Evolutionary conservation across 768 basidiomycete genomes (phyloP).

Genomic region (Termitomyces sp.): DNA sequence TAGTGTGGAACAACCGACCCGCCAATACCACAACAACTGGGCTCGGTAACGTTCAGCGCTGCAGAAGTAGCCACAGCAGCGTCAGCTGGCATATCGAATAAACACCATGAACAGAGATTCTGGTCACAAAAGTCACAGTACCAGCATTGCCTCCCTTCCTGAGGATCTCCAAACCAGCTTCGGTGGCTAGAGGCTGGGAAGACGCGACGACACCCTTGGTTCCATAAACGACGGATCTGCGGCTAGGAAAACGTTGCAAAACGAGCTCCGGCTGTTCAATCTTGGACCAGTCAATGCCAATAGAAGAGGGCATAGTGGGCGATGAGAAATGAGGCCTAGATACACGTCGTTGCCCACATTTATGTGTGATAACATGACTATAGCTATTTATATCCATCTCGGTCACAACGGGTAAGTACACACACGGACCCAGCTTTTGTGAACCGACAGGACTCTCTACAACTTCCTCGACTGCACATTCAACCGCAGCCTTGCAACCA

Average conservation of each 20-base stretch:
- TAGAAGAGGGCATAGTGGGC: conserved; percentile 28
- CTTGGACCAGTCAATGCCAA: conserved; percentile 49
- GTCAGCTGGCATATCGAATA: conserved; percentile 52
- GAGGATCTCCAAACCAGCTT: conserved; percentile 90
- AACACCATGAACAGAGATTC: background rate
- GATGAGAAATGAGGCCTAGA: background rate
- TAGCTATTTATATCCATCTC: background rate
- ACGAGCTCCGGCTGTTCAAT: conserved; percentile 64
- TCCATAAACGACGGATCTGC: conserved; percentile 83
- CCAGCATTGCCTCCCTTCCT: conserved; percentile 95
- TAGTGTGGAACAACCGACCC: conserved; percentile 49
- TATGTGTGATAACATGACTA: background rate
- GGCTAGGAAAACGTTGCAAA: conserved; percentile 73
- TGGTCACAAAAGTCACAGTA: conserved; percentile 25
- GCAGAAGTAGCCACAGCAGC: conserved; percentile 93
- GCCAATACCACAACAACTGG: conserved; percentile 87
- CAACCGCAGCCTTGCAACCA: background rate
- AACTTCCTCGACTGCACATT: background rate
- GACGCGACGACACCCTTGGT: conserved; percentile 86
- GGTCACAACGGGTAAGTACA: background rate
- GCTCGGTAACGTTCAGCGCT: conserved; percentile 90
- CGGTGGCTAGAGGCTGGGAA: conserved; percentile 87
- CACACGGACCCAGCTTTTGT: background rate
- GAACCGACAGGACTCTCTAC: background rate
- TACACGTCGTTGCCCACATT: background rate